Evolutionary conservation across 257 asterid genomes (phyloP).

Genomic region (Solanum sejunctum): DNA sequence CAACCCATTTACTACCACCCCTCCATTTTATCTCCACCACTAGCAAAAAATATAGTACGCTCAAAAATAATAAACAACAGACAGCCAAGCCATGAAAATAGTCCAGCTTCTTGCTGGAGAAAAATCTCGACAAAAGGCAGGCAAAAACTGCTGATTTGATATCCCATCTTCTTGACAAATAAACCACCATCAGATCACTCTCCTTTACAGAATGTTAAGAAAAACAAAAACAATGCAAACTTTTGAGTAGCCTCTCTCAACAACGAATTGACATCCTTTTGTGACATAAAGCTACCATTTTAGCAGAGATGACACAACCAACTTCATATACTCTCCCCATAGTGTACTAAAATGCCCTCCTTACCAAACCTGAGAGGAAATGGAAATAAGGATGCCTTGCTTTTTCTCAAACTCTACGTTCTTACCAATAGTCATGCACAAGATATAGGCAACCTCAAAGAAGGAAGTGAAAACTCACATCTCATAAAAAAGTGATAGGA

Average conservation of each 20-base stretch:
- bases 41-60: neutral
- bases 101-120: neutral
- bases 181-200: neutral
- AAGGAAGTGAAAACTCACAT: neutral
- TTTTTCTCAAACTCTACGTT: neutral
- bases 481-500: neutral
- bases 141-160: neutral
- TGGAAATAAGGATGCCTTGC: neutral
- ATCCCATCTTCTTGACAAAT: neutral
- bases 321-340: neutral
- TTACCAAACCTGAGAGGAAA: neutral
- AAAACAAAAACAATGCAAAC: neutral
- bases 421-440: neutral
- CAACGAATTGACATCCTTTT: neutral
- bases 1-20: neutral
- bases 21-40: neutral
- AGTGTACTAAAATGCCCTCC: neutral
- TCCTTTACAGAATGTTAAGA: neutral
- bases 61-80: neutral
- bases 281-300: neutral
- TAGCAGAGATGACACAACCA: neutral
- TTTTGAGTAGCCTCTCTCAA: neutral
- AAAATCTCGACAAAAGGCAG: neutral
- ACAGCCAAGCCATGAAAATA: neutral
- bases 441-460: neutral